Percentiles rank a stretch among this genome's conserved stretches.
Evolutionary conservation across 306 rosid species (phyloP).

Genomic region (Lathyrus oleraceus): DNA sequence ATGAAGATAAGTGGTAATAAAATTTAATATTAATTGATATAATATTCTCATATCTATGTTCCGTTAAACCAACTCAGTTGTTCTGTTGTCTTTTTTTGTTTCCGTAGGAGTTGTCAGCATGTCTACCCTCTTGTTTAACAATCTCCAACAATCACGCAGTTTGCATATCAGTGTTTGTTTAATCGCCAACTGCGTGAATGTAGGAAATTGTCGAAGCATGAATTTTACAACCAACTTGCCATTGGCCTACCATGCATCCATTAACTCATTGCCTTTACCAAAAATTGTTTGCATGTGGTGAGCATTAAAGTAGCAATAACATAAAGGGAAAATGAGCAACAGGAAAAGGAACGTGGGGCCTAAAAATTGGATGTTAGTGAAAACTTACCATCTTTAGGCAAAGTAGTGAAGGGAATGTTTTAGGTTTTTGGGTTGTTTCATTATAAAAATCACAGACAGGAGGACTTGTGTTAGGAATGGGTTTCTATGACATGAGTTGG

Average conservation of each 20-base stretch:
- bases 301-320: constrained; percentile 37
- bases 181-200: neutral
- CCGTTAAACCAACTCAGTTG: too few species aligned
- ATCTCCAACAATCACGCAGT: neutral
- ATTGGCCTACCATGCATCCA: neutral
- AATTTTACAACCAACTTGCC: constrained; percentile 9
- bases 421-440: constrained; percentile 13
- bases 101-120: too few species aligned
- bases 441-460: constrained; percentile 40
- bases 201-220: neutral
- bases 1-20: constrained; percentile 29
- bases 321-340: constrained; percentile 13
- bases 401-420: constrained; percentile 39
- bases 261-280: constrained; percentile 13
- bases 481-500: constrained; percentile 56
- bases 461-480: constrained; percentile 44
- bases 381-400: constrained; percentile 39
- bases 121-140: too few species aligned
- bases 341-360: constrained; percentile 18
- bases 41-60: neutral
- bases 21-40: neutral
- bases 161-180: neutral
- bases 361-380: constrained; percentile 5
- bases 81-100: too few species aligned
- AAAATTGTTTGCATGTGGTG: constrained; percentile 4